Evolutionary conservation across 2,329 filamentous ascomycete genomes (phyloP).

Genomic region (Pseudocercospora crystallina): DNA sequence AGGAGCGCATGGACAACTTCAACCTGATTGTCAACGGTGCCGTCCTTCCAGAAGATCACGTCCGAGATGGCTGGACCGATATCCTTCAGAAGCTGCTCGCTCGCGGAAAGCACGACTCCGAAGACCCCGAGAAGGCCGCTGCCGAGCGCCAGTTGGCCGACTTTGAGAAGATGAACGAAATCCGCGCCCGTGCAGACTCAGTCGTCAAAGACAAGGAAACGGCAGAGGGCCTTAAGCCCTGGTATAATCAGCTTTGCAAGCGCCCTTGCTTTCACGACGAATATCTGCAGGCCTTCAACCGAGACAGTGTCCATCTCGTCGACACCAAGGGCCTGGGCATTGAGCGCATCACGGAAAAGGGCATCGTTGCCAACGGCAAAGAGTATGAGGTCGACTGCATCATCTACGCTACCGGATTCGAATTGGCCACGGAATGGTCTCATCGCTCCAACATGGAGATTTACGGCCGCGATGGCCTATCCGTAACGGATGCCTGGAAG

Average conservation of each 20-base stretch:
- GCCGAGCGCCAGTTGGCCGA: constrained; percentile 23
- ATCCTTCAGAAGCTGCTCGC: constrained; percentile 23
- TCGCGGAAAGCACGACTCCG: constrained; percentile 7
- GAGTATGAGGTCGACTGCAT: constrained; percentile 52
- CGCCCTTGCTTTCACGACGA: constrained; percentile 62
- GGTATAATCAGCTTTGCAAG: constrained; percentile 64
- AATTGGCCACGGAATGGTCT: constrained; percentile 33
- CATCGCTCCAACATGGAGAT: constrained; percentile 26
- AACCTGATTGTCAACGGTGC: constrained; percentile 23
- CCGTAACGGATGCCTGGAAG: constrained; percentile 47
- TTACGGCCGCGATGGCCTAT: constrained; percentile 45
- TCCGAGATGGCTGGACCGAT: constrained; percentile 25
- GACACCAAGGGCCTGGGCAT: constrained; percentile 59
- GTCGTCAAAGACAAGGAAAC: constrained; percentile 53
- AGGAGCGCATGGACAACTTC: constrained; percentile 48
- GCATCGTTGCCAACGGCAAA: constrained; percentile 49
- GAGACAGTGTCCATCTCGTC: constrained; percentile 56
- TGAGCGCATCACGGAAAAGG: constrained; percentile 45
- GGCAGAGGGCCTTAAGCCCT: constrained; percentile 56
- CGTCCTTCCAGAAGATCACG: constrained; percentile 28
- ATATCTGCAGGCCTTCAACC: constrained; percentile 59
- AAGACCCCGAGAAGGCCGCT: constrained; percentile 19
- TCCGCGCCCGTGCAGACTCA: constrained; percentile 49
- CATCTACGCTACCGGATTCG: constrained; percentile 50
- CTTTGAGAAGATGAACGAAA: constrained; percentile 36